Evolutionary conservation across 306 rosid species (phyloP).

Genomic region (Adenanthera pavonina): DNA sequence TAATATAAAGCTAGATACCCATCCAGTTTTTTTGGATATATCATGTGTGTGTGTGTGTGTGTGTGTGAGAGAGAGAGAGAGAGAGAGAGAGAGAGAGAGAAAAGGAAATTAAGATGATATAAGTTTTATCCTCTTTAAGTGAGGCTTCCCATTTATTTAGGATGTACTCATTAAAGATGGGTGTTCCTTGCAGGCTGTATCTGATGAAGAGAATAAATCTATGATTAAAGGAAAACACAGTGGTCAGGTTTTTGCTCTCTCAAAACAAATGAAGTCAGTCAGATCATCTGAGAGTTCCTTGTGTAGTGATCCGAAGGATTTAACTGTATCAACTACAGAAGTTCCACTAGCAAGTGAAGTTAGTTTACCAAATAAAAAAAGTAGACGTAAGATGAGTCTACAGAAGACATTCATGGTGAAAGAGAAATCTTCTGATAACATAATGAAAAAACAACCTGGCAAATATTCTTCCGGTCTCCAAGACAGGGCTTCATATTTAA

Average conservation of each 20-base stretch:
- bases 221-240: conserved; percentile 59
- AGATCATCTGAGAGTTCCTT: conserved; percentile 57
- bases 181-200: conserved; percentile 54
- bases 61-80: too few species aligned
- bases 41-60: background rate
- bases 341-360: conserved; percentile 50
- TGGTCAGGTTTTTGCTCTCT: conserved; percentile 49
- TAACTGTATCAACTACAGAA: conserved; percentile 49
- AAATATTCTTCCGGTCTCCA: conserved; percentile 47
- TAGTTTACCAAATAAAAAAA: conserved; percentile 57
- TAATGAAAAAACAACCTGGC: conserved; percentile 49
- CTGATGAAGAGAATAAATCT: conserved; percentile 56
- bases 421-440: conserved; percentile 56
- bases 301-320: conserved; percentile 56
- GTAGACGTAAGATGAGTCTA: conserved; percentile 63
- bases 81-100: too few species aligned
- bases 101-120: background rate
- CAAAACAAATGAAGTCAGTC: conserved; percentile 60
- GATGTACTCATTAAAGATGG: conserved; percentile 30
- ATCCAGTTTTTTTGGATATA: background rate
- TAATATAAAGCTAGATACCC: background rate
- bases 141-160: background rate
- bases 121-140: conserved; percentile 1
- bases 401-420: conserved; percentile 47
- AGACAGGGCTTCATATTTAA: conserved; percentile 15